A percentile compares a stretch with the other conserved stretches of the same genome.
phyloP scores from a whole-genome alignment of 2,329 filamentous ascomycete species.

The Arthrinium puccinioides region DNA sequence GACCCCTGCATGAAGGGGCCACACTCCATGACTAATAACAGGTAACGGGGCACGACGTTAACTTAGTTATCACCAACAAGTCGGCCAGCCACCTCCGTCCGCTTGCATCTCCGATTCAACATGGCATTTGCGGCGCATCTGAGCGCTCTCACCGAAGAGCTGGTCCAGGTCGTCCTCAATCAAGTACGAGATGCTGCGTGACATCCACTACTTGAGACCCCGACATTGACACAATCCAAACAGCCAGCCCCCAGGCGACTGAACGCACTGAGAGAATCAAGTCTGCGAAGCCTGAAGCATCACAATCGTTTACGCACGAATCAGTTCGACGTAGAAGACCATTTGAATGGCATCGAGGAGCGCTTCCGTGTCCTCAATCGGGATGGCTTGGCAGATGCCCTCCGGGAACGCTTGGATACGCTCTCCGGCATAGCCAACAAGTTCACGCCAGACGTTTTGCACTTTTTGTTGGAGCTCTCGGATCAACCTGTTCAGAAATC shows the following conservation, averaged over 20 bases:
- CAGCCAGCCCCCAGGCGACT: slow-evolving; percentile 28
- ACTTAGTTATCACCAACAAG: too few relatives aligned
- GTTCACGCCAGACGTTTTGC: slow-evolving; percentile 74
- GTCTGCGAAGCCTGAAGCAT: slow-evolving; percentile 43
- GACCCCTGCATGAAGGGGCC: too few relatives aligned
- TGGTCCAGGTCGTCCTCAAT: slow-evolving; percentile 55
- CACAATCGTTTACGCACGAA: slow-evolving; percentile 60
- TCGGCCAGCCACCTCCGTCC: too few relatives aligned
- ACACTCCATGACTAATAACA: too few relatives aligned
- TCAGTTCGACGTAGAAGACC: slow-evolving; percentile 63
- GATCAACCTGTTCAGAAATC: slow-evolving; percentile 70
- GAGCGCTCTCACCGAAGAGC: slow-evolving; percentile 58
- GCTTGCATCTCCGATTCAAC: background rate
- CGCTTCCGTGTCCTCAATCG: slow-evolving; percentile 76
- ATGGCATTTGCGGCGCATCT: slow-evolving; percentile 70
- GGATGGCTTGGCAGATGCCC: slow-evolving; percentile 69
- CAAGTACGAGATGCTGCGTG: background rate
- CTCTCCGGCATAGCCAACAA: slow-evolving; percentile 46
- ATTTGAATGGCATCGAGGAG: slow-evolving; percentile 70
- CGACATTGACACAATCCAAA: slow-evolving; percentile 16
- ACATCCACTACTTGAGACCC: background rate
- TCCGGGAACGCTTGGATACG: slow-evolving; percentile 51
- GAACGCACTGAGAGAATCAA: slow-evolving; percentile 37
- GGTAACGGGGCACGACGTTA: too few relatives aligned
- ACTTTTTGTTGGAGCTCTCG: slow-evolving; percentile 73